Base-by-base conservation (phyloP, 495 filamentous ascomycete species). In the Lophiostoma macrostomum region DNA sequence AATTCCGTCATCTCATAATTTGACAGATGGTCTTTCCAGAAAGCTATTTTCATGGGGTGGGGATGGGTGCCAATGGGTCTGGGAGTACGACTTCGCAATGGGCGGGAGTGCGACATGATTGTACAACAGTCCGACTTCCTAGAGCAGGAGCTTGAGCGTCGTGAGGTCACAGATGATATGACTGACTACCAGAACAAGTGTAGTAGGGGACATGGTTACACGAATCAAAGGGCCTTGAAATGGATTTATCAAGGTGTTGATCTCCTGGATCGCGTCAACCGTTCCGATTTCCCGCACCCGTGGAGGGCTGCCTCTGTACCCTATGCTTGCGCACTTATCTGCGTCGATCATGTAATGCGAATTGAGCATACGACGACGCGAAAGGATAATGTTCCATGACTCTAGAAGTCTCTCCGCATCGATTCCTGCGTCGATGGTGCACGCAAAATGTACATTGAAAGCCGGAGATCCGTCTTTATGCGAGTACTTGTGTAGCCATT, bases 161-260 rank as follows among this genome's bases (percentile, higher is more conserved):
- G 64, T 66, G 0, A 61, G 39, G 20, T 71, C 68, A n/a, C 41
- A 44, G 25, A 69, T 58, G 30, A 68, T 66, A 37, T 71, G 68
- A 41, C 64, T 69, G 2, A 61, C 32, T 0, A 58, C 42, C 22
- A 66, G 55, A 0, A 66, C 5, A 19, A 67, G 35, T 7, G 30
- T 20, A 0, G 42, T 49, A 3, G 32, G 22, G 7, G 64, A 52
- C 5, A 62, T 16, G 1, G 52, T 25, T 6, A 68, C 59, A 1
- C 65, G 63, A 20, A 70, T 53, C 11, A 45, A 47, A 19, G 48
- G 13, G 0, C 44, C 31, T 7, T 45, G 28, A 24, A 12, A 18
- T 16, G 47, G 27, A 34, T 54, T 23, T 14, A 54, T 23, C 4
- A 22, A 18, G n/a, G 8, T 18, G 32, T 47, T 45, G 28, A 47